Evolutionary conservation across 495 filamentous ascomycete species (phyloP).

Genomic region (Patellaria atrata): DNA sequence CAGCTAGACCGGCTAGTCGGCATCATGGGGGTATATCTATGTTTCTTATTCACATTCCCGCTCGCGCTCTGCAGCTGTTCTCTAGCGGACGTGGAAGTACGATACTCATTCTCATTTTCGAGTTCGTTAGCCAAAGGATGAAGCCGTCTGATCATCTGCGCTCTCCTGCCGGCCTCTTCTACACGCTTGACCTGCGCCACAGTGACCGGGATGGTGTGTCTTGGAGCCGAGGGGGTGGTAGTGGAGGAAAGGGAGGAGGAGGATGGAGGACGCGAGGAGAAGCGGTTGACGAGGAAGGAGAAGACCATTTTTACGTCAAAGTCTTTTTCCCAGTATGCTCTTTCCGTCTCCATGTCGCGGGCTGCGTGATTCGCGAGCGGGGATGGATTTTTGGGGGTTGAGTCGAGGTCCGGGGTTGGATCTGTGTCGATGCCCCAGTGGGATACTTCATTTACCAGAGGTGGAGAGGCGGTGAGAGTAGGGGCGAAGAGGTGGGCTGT

Average conservation of each 20-base stretch:
- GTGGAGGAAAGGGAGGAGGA: conserved; percentile 2
- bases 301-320: conserved; percentile 81
- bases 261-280: conserved; percentile 31
- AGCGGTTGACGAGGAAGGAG: conserved; percentile 65
- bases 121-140: conserved; percentile 51
- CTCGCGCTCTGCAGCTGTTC: conserved; percentile 28
- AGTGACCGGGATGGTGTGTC: conserved; percentile 18
- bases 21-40: conserved; percentile 24
- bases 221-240: conserved; percentile 8
- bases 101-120: conserved; percentile 8
- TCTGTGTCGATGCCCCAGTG: conserved; percentile 60
- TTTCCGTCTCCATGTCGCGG: conserved; percentile 15
- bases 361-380: conserved; percentile 15
- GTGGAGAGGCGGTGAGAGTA: conserved; percentile 21
- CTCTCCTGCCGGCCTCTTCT: conserved; percentile 58
- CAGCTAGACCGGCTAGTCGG: conserved; percentile 48
- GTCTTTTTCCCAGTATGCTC: conserved; percentile 77
- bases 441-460: conserved; percentile 36
- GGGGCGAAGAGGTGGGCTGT: conserved; percentile 33
- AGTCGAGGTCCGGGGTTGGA: conserved; percentile 20
- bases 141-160: conserved; percentile 67
- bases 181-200: conserved; percentile 33
- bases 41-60: conserved; percentile 35
- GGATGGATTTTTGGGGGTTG: conserved; percentile 9
- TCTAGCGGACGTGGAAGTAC: conserved; percentile 21